Base-by-base conservation (phyloP, 2,329 filamentous ascomycete species). In the Achaetomium macrosporum region DNA sequence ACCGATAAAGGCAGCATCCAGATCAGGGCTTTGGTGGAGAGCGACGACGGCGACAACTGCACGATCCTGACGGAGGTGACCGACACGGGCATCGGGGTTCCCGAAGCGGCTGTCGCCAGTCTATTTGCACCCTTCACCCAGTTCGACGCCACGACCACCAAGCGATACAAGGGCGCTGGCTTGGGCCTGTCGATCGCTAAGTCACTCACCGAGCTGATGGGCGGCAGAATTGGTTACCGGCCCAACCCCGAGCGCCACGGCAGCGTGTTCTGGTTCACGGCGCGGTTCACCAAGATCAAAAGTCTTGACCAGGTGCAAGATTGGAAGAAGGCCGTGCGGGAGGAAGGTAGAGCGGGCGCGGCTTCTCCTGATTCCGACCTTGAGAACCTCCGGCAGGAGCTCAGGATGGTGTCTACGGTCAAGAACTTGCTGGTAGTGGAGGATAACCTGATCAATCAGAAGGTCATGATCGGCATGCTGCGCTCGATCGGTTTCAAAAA, bases 11-110 rank as follows among this genome's bases (percentile, higher is more conserved):
- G 81, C 0, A 72, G 71, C 52, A 73, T 84, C 33, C 67, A 69
- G 1, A 68, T 83, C 11, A 61, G 66, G 2, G 69, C 71, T 0
- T 69, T 67, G 0, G 65, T 76, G 7, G 51, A 71, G 2, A 57
- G 63, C 1, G 71, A 79, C 37, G 68, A 75, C 37, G 66, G 71
- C 1, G 67, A 66, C 7, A 65, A 63, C 2, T 80, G 72, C 54
- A 68, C 65, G 1, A 71, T 84, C n/a, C 62, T 73, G 29, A 77
- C 77, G 58, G 79, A 80, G 0, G 79, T 93, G 4, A 82, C 87
- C 64, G 88, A 93, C 61, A 88, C 86, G 0, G 88, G 88, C 1
- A 90, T 93, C 46, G 88, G 88, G 6, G 90, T 93, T 31, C 84
- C 89, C 54, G 83, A 90, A 39, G 81, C 5, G 16, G 71, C 73